Percentiles rank a stretch among this genome's conserved stretches.
These are phyloP conservation scores for Arctium lappa DNA, from an alignment of 129 eudicot genomes.

Conservation along the genomic window DNA sequence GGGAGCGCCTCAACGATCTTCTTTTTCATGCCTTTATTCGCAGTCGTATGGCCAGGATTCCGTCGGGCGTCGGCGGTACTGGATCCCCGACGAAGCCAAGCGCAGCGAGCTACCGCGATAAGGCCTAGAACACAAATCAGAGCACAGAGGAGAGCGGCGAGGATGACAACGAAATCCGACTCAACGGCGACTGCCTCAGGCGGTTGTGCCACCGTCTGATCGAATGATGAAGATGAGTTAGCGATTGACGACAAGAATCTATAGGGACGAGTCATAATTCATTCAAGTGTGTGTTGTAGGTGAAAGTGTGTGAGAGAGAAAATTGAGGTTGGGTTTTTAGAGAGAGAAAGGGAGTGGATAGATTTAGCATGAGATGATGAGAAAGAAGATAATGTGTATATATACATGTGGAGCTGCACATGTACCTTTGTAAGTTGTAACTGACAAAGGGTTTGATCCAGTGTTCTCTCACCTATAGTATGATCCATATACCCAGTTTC, in stretches of 20 bases:
- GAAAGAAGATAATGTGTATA: background rate
- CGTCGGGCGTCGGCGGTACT: background rate
- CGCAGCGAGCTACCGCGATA: slow-evolving; percentile 62
- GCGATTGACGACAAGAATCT: slow-evolving; percentile 26
- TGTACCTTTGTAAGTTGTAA: background rate
- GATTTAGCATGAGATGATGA: background rate
- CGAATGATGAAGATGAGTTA: slow-evolving; percentile 26
- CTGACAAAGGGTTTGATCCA: slow-evolving; percentile 9
- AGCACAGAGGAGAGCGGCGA: slow-evolving; percentile 75
- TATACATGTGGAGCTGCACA: background rate
- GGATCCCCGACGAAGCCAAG: slow-evolving; percentile 57
- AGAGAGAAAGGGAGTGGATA: slow-evolving; percentile 1
- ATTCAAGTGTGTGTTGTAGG: background rate
- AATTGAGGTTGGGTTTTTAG: background rate
- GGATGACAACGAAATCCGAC: slow-evolving; percentile 69
- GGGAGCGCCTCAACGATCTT: slow-evolving; percentile 51
- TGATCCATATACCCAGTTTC: background rate
- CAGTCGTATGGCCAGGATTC: slow-evolving; percentile 19
- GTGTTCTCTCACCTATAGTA: background rate
- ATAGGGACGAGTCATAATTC: slow-evolving; percentile 34
- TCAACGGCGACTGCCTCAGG: slow-evolving; percentile 43
- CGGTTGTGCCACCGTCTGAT: slow-evolving; percentile 33
- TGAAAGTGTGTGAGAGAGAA: background rate
- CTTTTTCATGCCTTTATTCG: slow-evolving; percentile 60
- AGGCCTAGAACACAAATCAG: slow-evolving; percentile 64